Evolutionary conservation across 164 flowering plant species (phyloP).

Genomic region (Vitis amurensis): DNA sequence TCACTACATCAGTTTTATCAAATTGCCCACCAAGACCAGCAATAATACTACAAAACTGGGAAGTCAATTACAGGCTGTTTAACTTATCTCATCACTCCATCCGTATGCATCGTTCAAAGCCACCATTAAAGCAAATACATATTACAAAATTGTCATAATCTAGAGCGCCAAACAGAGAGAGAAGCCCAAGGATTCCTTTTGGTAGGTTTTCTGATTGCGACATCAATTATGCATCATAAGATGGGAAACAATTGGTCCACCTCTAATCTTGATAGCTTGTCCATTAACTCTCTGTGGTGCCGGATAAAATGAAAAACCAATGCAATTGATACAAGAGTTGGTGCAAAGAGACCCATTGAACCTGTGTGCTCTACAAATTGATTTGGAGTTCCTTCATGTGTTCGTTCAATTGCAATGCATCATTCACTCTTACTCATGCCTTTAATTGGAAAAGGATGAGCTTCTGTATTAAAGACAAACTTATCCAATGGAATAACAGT

Average conservation of each 20-base stretch:
- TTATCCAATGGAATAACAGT: conserved; percentile 74
- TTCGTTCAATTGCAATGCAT: conserved; percentile 2
- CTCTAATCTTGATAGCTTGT: background rate
- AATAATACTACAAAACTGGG: conserved; percentile 10
- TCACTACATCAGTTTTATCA: conserved; percentile 8
- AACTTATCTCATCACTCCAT: conserved; percentile 10
- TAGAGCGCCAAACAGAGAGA: background rate
- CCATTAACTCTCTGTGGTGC: background rate
- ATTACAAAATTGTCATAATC: conserved; percentile 5
- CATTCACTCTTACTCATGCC: conserved; percentile 11
- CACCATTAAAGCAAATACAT: conserved; percentile 6
- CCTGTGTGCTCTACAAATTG: background rate
- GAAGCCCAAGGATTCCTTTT: background rate
- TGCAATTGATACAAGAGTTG: background rate
- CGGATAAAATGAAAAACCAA: conserved; percentile 1
- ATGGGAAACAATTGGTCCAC: conserved; percentile 5
- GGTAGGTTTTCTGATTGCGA: background rate
- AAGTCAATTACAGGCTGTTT: conserved; percentile 14
- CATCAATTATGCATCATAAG: conserved; percentile 1
- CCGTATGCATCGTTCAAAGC: conserved; percentile 1
- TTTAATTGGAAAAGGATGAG: conserved; percentile 83
- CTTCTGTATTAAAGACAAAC: conserved; percentile 92
- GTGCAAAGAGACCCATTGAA: background rate
- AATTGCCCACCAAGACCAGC: conserved; percentile 9
- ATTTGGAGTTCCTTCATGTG: background rate